A percentile compares a stretch with the other conserved stretches of the same genome.
Conservation (phyloP, 495 filamentous ascomycete species). For the Xylona heveae region DNA sequence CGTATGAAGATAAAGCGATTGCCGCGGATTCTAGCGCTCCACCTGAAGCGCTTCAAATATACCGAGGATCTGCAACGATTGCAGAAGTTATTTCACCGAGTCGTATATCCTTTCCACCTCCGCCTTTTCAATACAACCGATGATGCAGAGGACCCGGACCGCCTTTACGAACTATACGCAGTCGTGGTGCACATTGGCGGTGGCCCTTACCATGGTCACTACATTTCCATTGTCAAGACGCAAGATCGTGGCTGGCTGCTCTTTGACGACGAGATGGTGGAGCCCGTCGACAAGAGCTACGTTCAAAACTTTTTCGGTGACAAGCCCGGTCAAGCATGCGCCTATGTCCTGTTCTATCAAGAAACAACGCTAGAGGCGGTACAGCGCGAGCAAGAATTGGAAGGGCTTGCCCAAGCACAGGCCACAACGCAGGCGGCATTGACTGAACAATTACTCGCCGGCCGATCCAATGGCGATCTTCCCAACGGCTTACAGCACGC, state of each 20-base stretch:
- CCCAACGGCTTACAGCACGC: constrained; percentile 16
- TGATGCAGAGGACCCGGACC: constrained; percentile 85
- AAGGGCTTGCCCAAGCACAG: constrained; percentile 44
- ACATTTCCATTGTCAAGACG: constrained; percentile 94
- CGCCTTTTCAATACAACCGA: constrained; percentile 97
- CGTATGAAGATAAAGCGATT: constrained; percentile 97
- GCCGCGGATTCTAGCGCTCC: constrained; percentile 76
- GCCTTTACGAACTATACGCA: constrained; percentile 89
- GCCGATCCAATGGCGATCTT: constrained; percentile 2
- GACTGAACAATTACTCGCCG: constrained; percentile 17
- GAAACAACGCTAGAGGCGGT: constrained; percentile 86
- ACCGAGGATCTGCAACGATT: constrained; percentile 83
- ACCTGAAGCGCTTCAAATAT: constrained; percentile 94
- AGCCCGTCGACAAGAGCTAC: constrained; percentile 89
- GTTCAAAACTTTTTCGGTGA: constrained; percentile 98
- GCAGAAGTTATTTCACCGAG: constrained; percentile 91
- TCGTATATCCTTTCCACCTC: constrained; percentile 90
- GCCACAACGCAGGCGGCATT: constrained; percentile 29
- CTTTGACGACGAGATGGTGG: constrained; percentile 96
- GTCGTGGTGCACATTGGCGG: constrained; percentile 98
- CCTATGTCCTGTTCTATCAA: constrained; percentile 95
- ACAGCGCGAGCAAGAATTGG: constrained; percentile 59
- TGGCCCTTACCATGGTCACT: constrained; percentile 95
- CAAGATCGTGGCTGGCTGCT: constrained; percentile 87
- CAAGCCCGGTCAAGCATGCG: constrained; percentile 73